Evolutionary conservation across 768 basidiomycete genomes (phyloP).

Genomic region (Chiua virens): DNA sequence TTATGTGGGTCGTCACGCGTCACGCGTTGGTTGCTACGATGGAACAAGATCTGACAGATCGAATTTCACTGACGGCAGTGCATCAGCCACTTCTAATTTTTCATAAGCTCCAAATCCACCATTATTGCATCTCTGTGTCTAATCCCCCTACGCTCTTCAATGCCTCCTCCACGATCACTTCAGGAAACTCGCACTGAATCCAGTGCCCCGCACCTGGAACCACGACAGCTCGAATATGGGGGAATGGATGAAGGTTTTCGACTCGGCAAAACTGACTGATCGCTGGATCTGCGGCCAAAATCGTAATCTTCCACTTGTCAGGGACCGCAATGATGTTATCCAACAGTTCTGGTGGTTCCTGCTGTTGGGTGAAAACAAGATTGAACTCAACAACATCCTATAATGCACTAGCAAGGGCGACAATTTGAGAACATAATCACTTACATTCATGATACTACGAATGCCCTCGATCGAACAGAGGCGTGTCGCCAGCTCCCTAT

Average conservation of each 20-base stretch:
- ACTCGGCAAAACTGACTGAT: not conserved
- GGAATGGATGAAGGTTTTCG: conserved; percentile 14
- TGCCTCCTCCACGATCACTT: conserved; percentile 18
- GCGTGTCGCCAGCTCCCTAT: conserved; percentile 5
- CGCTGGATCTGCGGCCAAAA: conserved; percentile 17
- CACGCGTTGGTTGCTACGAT: no score
- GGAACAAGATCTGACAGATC: no score
- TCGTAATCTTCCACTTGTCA: conserved; percentile 6
- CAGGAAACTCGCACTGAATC: conserved; percentile 27
- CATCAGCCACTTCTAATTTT: no score
- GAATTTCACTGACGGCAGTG: no score
- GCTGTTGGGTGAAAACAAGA: not conserved
- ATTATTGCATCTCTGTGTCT: not conserved
- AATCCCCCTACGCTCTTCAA: conserved; percentile 12
- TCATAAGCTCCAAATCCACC: not conserved
- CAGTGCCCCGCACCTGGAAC: conserved; percentile 22
- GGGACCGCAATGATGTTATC: not conserved
- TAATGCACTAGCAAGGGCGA: no score
- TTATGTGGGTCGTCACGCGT: no score
- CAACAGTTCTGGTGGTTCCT: conserved; percentile 12
- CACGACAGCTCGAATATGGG: conserved; percentile 7
- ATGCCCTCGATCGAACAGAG: conserved; percentile 1
- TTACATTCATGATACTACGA: not conserved
- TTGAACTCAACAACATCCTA: not conserved
- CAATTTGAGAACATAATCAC: not conserved